Evolutionary conservation across 2,329 filamentous ascomycete species (phyloP).

Genomic region (Aureobasidium sp.): DNA sequence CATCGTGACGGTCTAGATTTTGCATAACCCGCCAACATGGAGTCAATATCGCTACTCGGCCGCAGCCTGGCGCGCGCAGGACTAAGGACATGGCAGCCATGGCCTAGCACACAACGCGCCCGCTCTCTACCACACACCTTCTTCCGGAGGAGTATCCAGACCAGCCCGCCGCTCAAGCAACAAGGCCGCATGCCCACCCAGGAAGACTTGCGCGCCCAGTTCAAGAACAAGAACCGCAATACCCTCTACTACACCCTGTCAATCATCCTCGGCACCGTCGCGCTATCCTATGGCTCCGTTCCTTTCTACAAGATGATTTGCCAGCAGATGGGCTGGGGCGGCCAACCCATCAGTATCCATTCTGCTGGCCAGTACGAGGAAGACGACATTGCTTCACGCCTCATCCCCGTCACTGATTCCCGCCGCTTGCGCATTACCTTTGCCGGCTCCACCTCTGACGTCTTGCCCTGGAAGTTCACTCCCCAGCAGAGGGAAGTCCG

Average conservation of each 20-base stretch:
- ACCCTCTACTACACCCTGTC: slow-evolving; percentile 67
- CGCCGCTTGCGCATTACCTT: slow-evolving; percentile 92
- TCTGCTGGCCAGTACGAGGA: slow-evolving; percentile 45
- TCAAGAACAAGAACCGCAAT: slow-evolving; percentile 59
- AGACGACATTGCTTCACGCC: slow-evolving; percentile 50
- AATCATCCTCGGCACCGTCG: slow-evolving; percentile 70
- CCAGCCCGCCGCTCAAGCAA: slow-evolving; percentile 25
- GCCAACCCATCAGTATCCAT: slow-evolving; percentile 77
- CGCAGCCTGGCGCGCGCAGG: slow-evolving; percentile 1
- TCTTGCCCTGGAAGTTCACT: slow-evolving; percentile 93
- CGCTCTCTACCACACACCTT: slow-evolving; percentile 23
- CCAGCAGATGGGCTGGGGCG: slow-evolving; percentile 75
- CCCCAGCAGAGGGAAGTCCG: slow-evolving; percentile 95
- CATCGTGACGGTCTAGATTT: slow-evolving; percentile 5
- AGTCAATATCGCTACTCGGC: slow-evolving; percentile 5
- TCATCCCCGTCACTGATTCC: slow-evolving; percentile 71
- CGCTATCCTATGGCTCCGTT: slow-evolving; percentile 73
- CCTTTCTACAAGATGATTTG: slow-evolving; percentile 88
- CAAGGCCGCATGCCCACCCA: slow-evolving; percentile 44
- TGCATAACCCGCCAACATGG: slow-evolving; percentile 17
- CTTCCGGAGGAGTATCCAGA: slow-evolving; percentile 25
- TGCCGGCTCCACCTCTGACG: slow-evolving; percentile 88
- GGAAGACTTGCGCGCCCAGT: slow-evolving; percentile 56
- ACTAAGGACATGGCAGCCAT: slow-evolving; percentile 22
- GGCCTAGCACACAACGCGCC: slow-evolving; percentile 31